Evolutionary conservation across 2,329 filamentous ascomycete species (phyloP).

Genomic region (Ceratocystis cubensis): DNA sequence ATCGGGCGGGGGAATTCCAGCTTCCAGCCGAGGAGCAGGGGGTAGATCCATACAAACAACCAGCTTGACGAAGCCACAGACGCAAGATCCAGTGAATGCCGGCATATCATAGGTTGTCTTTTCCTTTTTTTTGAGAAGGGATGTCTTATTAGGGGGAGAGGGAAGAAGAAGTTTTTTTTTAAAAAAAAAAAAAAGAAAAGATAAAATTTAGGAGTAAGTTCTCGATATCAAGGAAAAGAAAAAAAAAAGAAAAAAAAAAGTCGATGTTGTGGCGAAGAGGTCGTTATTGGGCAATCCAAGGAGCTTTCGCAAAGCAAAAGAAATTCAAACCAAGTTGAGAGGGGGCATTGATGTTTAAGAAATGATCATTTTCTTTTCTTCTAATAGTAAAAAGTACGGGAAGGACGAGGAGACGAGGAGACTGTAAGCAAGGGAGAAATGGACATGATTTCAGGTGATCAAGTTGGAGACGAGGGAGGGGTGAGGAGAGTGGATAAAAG

Average conservation of each 20-base stretch:
- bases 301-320: not conserved
- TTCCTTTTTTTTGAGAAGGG: no score
- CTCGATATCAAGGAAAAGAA: not conserved
- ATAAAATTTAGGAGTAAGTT: not conserved
- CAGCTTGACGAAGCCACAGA: slow-evolving; percentile 15
- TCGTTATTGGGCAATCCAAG: not conserved
- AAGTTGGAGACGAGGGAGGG: not conserved
- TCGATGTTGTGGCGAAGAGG: not conserved
- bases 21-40: slow-evolving; percentile 10
- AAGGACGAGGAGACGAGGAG: not conserved
- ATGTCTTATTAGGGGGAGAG: not conserved
- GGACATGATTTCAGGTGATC: not conserved
- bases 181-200: not conserved
- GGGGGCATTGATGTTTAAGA: not conserved
- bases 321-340: not conserved
- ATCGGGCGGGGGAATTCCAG: slow-evolving; percentile 23
- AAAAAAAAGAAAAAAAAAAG: not conserved
- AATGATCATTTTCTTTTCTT: not conserved
- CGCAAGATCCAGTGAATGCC: slow-evolving; percentile 17
- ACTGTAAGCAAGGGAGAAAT: not conserved
- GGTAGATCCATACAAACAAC: slow-evolving; percentile 17
- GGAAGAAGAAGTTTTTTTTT: not conserved
- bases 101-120: slow-evolving; percentile 6
- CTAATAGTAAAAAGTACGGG: not conserved
- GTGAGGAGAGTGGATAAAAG: not conserved